Percentiles rank a stretch among this genome's conserved stretches.
Evolutionary conservation across 1,139 yeast genomes (phyloP).

Genomic region (Chernovozyma sophiae-reginae): DNA sequence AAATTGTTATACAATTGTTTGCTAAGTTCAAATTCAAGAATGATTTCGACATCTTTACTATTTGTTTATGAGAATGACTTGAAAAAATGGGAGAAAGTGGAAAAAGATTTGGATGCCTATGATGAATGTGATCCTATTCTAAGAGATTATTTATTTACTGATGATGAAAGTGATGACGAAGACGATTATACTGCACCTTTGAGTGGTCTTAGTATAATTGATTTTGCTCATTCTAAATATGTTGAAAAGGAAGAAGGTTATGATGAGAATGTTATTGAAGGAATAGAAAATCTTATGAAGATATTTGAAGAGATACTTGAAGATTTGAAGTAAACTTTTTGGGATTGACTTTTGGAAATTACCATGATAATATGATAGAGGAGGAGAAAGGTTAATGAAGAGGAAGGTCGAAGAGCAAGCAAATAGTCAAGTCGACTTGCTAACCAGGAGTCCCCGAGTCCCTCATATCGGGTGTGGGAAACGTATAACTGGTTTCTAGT

Average conservation of each 20-base stretch:
- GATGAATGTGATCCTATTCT: conserved; percentile 38
- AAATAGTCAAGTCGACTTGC: no score
- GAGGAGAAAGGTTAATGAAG: no score
- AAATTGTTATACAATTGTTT: conserved; percentile 64
- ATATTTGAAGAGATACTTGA: conserved; percentile 31
- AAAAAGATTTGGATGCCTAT: conserved; percentile 19
- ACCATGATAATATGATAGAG: no score
- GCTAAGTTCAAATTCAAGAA: conserved; percentile 55
- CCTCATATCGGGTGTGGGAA: no score
- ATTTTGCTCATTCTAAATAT: conserved; percentile 81
- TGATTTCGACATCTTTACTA: conserved; percentile 72
- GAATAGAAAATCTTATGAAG: conserved; percentile 56
- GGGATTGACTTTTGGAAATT: no score
- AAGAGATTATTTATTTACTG: conserved; percentile 23
- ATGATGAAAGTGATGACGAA: conserved; percentile 28
- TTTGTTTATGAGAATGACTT: conserved; percentile 70
- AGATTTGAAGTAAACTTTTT: conserved; percentile 2
- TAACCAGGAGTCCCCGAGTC: no score
- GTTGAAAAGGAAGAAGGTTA: conserved; percentile 57
- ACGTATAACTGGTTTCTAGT: no score
- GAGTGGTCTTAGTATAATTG: conserved; percentile 66
- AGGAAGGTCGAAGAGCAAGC: no score
- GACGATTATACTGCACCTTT: conserved; percentile 26
- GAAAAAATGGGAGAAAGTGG: conserved; percentile 38
- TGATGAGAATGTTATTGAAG: conserved; percentile 66